A percentile compares a stretch with the other conserved stretches of the same genome.
Evolutionary conservation across 805 yeast species (phyloP).

Genomic region (Diddensiella santjacobensis): DNA sequence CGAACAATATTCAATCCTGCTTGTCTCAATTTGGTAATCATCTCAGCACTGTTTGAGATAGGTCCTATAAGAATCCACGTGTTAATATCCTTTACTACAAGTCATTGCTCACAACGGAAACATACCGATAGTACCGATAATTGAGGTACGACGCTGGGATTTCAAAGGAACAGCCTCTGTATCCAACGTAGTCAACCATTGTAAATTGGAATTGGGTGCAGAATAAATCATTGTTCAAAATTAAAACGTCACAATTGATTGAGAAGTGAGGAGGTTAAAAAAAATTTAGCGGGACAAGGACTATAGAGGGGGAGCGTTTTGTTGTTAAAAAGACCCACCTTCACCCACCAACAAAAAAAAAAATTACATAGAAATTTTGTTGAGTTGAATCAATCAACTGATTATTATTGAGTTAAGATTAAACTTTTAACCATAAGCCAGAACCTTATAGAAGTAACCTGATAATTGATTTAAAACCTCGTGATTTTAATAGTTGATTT

Average conservation of each 20-base stretch:
- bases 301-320: neutral
- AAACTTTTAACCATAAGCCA: too few relatives aligned
- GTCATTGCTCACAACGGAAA: conserved; percentile 1
- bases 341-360: neutral
- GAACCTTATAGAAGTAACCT: too few relatives aligned
- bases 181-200: conserved; percentile 82
- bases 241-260: neutral
- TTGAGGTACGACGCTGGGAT: conserved; percentile 87
- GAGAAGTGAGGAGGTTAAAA: neutral
- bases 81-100: conserved; percentile 18
- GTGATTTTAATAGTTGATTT: too few relatives aligned
- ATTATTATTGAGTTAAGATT: neutral
- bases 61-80: conserved; percentile 72
- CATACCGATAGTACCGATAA: conserved; percentile 89
- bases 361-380: neutral
- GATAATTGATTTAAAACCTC: too few relatives aligned
- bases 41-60: conserved; percentile 87
- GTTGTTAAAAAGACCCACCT: conserved; percentile 1
- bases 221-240: conserved; percentile 26
- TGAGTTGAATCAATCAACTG: neutral
- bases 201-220: conserved; percentile 42
- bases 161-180: conserved; percentile 65
- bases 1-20: conserved; percentile 98
- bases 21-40: conserved; percentile 80
- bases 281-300: conserved; percentile 1